Conservation (phyloP, 139 green algal genomes). For the Chlamydomonas sp. region DNA sequence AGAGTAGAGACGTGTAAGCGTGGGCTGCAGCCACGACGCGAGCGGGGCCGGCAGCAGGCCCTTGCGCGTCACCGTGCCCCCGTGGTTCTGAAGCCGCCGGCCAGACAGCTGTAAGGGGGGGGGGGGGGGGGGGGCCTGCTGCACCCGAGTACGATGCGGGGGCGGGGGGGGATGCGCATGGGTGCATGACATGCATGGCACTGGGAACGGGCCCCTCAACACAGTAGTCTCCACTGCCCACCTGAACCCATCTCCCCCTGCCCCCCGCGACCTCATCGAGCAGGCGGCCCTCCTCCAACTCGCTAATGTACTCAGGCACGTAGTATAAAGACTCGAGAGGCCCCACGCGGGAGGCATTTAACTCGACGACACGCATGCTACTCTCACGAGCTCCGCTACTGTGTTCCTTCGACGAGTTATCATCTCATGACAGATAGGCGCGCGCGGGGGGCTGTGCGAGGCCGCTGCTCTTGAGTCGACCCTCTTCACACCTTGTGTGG, state of each 20-base stretch:
- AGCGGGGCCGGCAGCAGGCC: constrained; percentile 48
- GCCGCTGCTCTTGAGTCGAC: too few relatives aligned
- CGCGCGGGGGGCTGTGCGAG: too few relatives aligned
- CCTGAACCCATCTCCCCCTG: constrained; percentile 48
- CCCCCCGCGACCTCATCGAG: constrained; percentile 16
- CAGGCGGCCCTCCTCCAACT: constrained; percentile 29
- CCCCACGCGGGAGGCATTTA: too few relatives aligned
- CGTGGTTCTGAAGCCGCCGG: constrained; percentile 50
- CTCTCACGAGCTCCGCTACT: too few relatives aligned
- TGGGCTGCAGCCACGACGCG: constrained; percentile 41
- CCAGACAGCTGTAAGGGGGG: constrained; percentile 44
- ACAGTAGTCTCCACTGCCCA: constrained; percentile 1
- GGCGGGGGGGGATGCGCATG: background rate
- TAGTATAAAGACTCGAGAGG: too few relatives aligned
- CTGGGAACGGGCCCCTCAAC: background rate
- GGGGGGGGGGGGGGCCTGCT: background rate
- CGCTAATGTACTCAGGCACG: constrained; percentile 38
- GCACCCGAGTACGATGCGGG: background rate
- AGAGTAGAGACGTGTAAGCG: constrained; percentile 24
- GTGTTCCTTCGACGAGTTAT: too few relatives aligned
- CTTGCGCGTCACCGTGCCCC: constrained; percentile 51
- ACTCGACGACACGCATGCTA: too few relatives aligned
- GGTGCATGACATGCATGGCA: background rate
- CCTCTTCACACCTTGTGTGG: too few relatives aligned
- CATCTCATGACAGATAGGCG: too few relatives aligned